Percentiles rank a stretch among this genome's conserved stretches.
Evolutionary conservation across 2,329 filamentous ascomycete species (phyloP).

Genomic region (Fusarium sp.): DNA sequence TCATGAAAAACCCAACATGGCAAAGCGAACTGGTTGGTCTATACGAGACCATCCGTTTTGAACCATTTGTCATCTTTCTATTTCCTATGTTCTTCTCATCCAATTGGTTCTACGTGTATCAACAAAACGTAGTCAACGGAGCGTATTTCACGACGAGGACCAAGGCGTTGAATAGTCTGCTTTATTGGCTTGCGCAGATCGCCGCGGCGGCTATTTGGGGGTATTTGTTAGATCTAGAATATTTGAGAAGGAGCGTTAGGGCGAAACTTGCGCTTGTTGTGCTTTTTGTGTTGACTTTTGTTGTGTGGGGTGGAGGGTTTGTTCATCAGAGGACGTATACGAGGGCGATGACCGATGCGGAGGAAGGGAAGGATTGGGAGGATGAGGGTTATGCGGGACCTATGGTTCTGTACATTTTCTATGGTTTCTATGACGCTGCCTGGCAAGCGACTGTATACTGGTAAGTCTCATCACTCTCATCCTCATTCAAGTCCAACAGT

Average conservation of each 20-base stretch:
- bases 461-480: slow-evolving; percentile 66
- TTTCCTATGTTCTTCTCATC: slow-evolving; percentile 86
- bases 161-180: slow-evolving; percentile 74
- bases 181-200: slow-evolving; percentile 80
- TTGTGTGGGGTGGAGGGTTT: slow-evolving; percentile 87
- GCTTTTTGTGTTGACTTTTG: slow-evolving; percentile 78
- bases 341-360: neutral
- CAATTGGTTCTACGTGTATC: slow-evolving; percentile 88
- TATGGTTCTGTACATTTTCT: slow-evolving; percentile 91
- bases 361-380: slow-evolving; percentile 68
- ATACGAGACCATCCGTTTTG: slow-evolving; percentile 74
- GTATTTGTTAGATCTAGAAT: slow-evolving; percentile 71
- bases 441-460: slow-evolving; percentile 95
- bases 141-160: slow-evolving; percentile 79
- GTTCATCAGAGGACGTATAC: slow-evolving; percentile 68
- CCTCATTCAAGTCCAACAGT: slow-evolving; percentile 16
- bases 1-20: slow-evolving; percentile 93
- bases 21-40: slow-evolving; percentile 81
- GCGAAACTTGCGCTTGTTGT: slow-evolving; percentile 73
- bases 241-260: slow-evolving; percentile 70
- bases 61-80: slow-evolving; percentile 75
- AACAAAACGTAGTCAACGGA: slow-evolving; percentile 77
- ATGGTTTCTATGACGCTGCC: slow-evolving; percentile 87
- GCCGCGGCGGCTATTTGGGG: slow-evolving; percentile 80
- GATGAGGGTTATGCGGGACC: slow-evolving; percentile 75